These are phyloP conservation scores for Cystobasidium onofrii DNA, from an alignment of 768 basidiomycete species.

Conservation along the genomic window DNA sequence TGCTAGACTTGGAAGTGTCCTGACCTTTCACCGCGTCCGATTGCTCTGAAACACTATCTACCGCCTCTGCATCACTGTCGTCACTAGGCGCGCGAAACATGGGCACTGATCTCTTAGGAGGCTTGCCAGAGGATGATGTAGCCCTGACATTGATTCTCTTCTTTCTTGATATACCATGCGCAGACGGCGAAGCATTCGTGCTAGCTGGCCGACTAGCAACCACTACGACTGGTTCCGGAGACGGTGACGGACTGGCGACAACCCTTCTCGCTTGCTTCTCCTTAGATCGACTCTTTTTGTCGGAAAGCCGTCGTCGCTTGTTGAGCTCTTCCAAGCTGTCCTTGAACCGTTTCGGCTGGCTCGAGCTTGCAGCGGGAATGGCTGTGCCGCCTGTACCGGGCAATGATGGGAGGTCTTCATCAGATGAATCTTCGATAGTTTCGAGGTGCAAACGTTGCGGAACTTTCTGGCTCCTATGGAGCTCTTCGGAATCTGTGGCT, in stretches of 20 bases:
- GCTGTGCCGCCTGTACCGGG: neutral
- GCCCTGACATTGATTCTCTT: neutral
- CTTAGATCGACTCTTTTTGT: neutral
- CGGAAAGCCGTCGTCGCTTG: neutral
- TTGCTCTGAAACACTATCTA: neutral
- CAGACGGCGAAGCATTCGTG: neutral
- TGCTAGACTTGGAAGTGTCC: neutral
- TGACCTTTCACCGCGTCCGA: neutral
- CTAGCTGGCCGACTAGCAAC: neutral
- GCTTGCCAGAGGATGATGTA: neutral
- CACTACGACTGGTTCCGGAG: neutral
- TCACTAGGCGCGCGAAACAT: neutral
- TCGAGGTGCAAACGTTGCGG: neutral
- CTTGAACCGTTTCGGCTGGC: neutral
- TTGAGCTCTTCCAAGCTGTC: neutral
- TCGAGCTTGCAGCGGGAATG: neutral
- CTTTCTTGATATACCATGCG: neutral
- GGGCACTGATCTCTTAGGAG: neutral
- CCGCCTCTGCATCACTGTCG: neutral
- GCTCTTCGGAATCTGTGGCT: neutral
- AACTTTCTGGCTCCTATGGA: neutral
- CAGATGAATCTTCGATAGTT: neutral
- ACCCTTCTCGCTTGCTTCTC: slow-evolving; percentile 1
- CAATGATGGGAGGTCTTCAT: neutral
- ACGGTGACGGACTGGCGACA: slow-evolving; percentile 7